A percentile compares a stretch with the other conserved stretches of the same genome.
These are phyloP conservation scores for Fagopyrum esculentum DNA, from an alignment of 148 eudicot genomes.

Conservation along the genomic window DNA sequence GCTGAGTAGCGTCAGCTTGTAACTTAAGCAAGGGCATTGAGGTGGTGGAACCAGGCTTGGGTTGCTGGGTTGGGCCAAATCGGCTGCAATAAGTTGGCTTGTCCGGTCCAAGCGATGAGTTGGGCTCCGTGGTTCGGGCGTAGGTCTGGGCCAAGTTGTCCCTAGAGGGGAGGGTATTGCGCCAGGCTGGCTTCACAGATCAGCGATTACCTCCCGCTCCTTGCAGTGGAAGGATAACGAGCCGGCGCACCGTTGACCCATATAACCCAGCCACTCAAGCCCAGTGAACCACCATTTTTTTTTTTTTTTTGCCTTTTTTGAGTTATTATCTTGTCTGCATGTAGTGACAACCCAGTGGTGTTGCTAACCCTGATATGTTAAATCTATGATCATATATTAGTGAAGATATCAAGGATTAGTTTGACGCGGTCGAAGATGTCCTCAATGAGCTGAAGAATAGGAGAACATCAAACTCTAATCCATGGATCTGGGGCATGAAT, in stretches of 20 bases:
- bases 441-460: too few relatives aligned
- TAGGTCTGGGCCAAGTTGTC: slow-evolving; percentile 6
- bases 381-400: too few relatives aligned
- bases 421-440: too few relatives aligned
- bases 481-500: too few relatives aligned
- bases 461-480: too few relatives aligned
- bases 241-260: slow-evolving; percentile 12
- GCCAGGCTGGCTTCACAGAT: slow-evolving; percentile 27
- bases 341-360: too few relatives aligned
- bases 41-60: not conserved
- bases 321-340: too few relatives aligned
- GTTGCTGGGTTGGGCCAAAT: not conserved
- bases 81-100: not conserved
- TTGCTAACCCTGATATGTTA: too few relatives aligned
- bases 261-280: not conserved
- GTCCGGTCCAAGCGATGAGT: slow-evolving; percentile 24
- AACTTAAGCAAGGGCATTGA: slow-evolving; percentile 4
- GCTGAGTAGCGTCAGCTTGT: not conserved
- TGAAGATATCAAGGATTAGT: too few relatives aligned
- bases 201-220: slow-evolving; percentile 21
- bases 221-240: slow-evolving; percentile 23
- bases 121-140: slow-evolving; percentile 14
- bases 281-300: not conserved
- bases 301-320: too few relatives aligned
- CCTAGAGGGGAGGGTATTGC: slow-evolving; percentile 20